These are phyloP conservation scores for Solanum megistacrolobum DNA, from an alignment of 257 asterid species.

Conservation along the genomic window DNA sequence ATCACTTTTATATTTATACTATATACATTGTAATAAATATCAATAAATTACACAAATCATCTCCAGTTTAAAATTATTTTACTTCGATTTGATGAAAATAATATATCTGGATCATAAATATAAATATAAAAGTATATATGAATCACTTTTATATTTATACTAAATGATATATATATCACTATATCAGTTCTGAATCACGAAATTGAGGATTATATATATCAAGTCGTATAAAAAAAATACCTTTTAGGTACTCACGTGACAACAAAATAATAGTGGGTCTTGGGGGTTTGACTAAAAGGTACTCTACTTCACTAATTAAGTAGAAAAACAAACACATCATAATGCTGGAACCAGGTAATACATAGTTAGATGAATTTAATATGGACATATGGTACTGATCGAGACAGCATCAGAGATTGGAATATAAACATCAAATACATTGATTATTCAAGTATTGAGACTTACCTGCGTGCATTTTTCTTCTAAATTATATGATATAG, in stretches of 20 bases:
- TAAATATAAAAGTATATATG: too few species aligned
- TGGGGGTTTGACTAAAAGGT: conserved; percentile 21
- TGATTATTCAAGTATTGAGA: conserved; percentile 21
- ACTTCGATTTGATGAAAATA: too few species aligned
- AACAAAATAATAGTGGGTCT: conserved; percentile 30
- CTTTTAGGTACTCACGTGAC: conserved; percentile 46
- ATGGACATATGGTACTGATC: conserved; percentile 1
- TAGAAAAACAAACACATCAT: conserved; percentile 27
- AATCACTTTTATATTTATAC: too few species aligned
- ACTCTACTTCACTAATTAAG: conserved; percentile 2
- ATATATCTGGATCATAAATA: too few species aligned
- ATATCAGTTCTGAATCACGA: too few species aligned
- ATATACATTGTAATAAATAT: neutral
- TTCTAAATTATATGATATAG: conserved; percentile 37
- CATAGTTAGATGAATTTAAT: conserved; percentile 15
- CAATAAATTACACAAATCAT: neutral
- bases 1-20: too few species aligned
- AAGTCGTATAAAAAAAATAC: too few species aligned
- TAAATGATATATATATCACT: too few species aligned
- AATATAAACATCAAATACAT: conserved; percentile 36
- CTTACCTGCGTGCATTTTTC: conserved; percentile 19
- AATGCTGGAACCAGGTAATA: conserved; percentile 47
- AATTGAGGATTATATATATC: too few species aligned
- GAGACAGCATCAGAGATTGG: conserved; percentile 51
- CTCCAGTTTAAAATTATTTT: neutral